Base-by-base conservation (phyloP, 208 protist genomes). In the Trypanosoma platydactyli region DNA sequence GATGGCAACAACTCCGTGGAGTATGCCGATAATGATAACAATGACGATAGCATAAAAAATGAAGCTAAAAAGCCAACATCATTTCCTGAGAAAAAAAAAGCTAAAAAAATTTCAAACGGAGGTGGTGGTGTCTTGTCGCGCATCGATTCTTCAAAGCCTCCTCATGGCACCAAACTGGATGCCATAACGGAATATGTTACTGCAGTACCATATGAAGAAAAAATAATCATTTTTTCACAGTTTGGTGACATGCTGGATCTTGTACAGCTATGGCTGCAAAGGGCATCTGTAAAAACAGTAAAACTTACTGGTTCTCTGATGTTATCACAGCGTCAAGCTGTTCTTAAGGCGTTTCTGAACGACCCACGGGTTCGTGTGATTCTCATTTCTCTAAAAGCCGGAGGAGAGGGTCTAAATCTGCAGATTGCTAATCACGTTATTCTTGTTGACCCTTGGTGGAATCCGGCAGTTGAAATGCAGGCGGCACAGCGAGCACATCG, bases 381-480 rank as follows among this genome's bases (percentile, higher is more conserved):
- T 62, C 74, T 99, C 20, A 91, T 99, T n/a, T 98, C 92, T 16
- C 98, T 99, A 3, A 96, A 98, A 54, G 98, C 98, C 1, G 98
- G 98, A 61, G 98, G 98, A 18, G 87, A 99, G 27, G 98, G 98
- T 68, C 97, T 99, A 61, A 99, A 99, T 72, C 70, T 99, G 48
- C 94, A 98, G 56, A 92, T 98, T 6, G 98, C 98, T 29, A 98
- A 99, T 80, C 92, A 96, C 30, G 98, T 99, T 40, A 93, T 99
- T 55, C 75, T 99, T n/a, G 98, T 93, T 65, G 98, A 99, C 75
- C 91, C 82, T 38, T 99, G 99, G 86, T 99, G 96, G 95, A 99
- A 99, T 80, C 92, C 92, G 13, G 94, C 98, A 51, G 91, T 97
- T 52, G 98, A 99, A 78, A 89, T 99, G 80, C 98, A 99, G 77